A percentile compares a stretch with the other conserved stretches of the same genome.
These are phyloP conservation scores for Xerocomellus intermedius DNA, from an alignment of 768 basidiomycete genomes.

Conservation along the genomic window DNA sequence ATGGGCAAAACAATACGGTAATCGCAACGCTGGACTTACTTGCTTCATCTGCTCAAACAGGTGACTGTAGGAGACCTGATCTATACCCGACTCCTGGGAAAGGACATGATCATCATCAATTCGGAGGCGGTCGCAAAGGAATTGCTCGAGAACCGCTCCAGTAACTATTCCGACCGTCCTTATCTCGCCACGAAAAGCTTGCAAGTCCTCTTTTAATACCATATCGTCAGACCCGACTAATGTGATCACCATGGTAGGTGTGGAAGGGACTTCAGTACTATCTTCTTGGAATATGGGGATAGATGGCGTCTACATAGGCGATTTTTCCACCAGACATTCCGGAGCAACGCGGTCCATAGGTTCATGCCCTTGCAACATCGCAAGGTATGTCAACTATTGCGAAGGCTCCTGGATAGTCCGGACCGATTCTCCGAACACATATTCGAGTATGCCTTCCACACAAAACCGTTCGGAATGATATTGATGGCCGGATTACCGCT, in stretches of 20 bases:
- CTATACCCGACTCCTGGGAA: constrained; percentile 45
- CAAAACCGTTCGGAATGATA: not conserved
- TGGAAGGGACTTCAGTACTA: constrained; percentile 22
- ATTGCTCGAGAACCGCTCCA: constrained; percentile 47
- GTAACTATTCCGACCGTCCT: constrained; percentile 53
- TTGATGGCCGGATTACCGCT: not conserved
- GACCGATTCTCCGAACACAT: constrained; percentile 34
- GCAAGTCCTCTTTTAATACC: not conserved
- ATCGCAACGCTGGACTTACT: not conserved
- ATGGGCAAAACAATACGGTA: constrained; percentile 40
- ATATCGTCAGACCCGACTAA: not conserved
- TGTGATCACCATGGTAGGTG: constrained; percentile 6
- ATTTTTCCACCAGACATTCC: constrained; percentile 29
- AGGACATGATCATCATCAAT: constrained; percentile 47
- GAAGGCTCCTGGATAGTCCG: constrained; percentile 33
- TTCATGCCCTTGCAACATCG: constrained; percentile 32
- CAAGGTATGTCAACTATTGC: constrained; percentile 32
- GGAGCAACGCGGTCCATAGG: constrained; percentile 19
- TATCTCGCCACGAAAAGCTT: constrained; percentile 15
- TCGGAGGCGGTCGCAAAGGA: constrained; percentile 41
- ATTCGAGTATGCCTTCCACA: constrained; percentile 26
- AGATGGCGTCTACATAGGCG: constrained; percentile 34
- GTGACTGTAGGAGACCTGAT: constrained; percentile 42
- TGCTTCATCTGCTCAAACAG: not conserved
- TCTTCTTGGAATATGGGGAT: constrained; percentile 32